These are phyloP conservation scores for Botryotinia convoluta DNA, from an alignment of 2,329 filamentous ascomycete species.

Conservation along the genomic window DNA sequence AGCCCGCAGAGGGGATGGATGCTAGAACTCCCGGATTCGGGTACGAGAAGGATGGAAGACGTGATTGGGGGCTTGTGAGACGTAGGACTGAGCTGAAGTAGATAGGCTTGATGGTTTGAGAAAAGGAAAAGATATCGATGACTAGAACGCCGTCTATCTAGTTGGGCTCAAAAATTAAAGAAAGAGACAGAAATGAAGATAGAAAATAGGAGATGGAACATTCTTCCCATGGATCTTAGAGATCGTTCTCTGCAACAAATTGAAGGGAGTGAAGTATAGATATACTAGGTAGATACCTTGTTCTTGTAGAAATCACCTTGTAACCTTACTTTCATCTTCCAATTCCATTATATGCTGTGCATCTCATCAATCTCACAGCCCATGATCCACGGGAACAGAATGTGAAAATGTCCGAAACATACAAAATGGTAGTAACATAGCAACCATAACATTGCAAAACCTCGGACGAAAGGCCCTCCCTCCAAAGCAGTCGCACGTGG, in stretches of 20 bases:
- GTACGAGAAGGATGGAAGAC: not conserved
- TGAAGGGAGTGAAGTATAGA: not conserved
- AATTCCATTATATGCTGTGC: not conserved
- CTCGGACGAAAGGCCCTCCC: not conserved
- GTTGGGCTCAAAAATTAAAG: too few relatives aligned
- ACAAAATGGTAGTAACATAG: conserved; percentile 2
- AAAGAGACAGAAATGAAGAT: not conserved
- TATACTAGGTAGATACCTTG: not conserved
- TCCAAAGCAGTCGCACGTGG: conserved; percentile 2
- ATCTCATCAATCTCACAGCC: conserved; percentile 1
- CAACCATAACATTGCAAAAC: conserved; percentile 7
- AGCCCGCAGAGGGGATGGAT: not conserved
- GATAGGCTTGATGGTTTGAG: not conserved
- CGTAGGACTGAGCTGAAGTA: not conserved
- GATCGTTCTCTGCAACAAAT: not conserved
- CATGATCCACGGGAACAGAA: not conserved
- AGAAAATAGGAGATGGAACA: too few relatives aligned
- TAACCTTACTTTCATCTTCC: not conserved
- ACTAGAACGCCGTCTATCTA: not conserved
- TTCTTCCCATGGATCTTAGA: not conserved
- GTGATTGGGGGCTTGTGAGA: not conserved
- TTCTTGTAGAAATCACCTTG: not conserved
- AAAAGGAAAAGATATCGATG: not conserved
- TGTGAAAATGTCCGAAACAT: not conserved
- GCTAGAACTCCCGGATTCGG: not conserved